A percentile compares a stretch with the other conserved stretches of the same genome.
Conservation (phyloP, 371 early-diverging fungal species). For the Actinomortierella ambigua region DNA sequence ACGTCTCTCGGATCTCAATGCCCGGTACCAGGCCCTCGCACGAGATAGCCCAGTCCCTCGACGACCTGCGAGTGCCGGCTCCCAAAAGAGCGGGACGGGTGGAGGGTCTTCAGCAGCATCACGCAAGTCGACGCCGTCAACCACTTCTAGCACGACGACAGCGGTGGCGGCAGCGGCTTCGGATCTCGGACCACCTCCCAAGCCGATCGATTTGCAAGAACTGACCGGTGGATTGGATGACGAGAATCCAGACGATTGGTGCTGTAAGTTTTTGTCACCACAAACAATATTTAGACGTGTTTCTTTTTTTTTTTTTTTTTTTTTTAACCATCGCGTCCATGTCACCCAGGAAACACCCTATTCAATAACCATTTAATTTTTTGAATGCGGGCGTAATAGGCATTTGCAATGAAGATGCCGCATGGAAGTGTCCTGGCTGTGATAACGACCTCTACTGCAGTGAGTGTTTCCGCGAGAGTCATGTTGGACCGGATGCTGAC, state of each 20-base stretch:
- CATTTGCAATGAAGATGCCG: slow-evolving; percentile 69
- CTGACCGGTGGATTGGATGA: slow-evolving; percentile 43
- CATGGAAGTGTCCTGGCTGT: slow-evolving; percentile 59
- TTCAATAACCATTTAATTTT: too few relatives aligned
- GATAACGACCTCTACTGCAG: slow-evolving; percentile 62
- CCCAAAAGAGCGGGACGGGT: slow-evolving; percentile 18
- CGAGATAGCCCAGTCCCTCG: slow-evolving; percentile 9
- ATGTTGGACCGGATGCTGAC: slow-evolving; percentile 45
- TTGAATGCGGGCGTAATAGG: slow-evolving; percentile 49
- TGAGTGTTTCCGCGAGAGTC: slow-evolving; percentile 59
- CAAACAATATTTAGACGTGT: background rate
- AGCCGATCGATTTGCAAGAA: slow-evolving; percentile 46
- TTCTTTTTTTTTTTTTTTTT: slow-evolving; percentile 1
- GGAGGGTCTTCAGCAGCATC: slow-evolving; percentile 4
- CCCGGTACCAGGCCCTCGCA: slow-evolving; percentile 47
- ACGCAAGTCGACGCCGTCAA: background rate
- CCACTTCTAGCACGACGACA: background rate
- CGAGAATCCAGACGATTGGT: slow-evolving; percentile 64
- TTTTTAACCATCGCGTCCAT: too few relatives aligned
- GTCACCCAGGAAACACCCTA: too few relatives aligned
- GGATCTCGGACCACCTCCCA: slow-evolving; percentile 54
- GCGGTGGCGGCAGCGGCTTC: slow-evolving; percentile 2
- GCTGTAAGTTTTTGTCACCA: slow-evolving; percentile 51
- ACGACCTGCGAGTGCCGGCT: background rate
- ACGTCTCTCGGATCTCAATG: slow-evolving; percentile 47